Percentiles rank a stretch among this genome's conserved stretches.
Conservation (phyloP, 2,329 filamentous ascomycete species). For the Fusarium falciforme region DNA sequence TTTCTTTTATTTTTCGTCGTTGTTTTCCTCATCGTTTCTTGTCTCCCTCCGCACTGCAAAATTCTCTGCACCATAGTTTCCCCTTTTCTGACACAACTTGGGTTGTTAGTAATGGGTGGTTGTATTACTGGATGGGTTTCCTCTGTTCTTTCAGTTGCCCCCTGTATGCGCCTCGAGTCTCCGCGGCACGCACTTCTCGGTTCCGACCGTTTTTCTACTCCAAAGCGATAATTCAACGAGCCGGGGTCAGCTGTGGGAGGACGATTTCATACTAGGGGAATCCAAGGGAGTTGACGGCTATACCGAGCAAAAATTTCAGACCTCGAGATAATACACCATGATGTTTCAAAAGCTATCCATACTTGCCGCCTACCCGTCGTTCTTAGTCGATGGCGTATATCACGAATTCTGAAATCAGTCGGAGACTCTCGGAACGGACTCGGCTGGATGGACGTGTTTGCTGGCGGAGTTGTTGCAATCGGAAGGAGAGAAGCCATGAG, state of each 20-base stretch:
- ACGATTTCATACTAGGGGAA: conserved; percentile 36
- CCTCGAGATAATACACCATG: conserved; percentile 53
- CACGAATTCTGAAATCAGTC: neutral
- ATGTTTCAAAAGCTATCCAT: conserved; percentile 45
- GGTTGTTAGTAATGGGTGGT: conserved; percentile 48
- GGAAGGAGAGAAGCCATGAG: neutral
- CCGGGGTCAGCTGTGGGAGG: conserved; percentile 33
- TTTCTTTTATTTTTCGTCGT: conserved; percentile 37
- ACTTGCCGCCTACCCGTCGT: neutral
- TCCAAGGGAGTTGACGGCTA: conserved; percentile 46
- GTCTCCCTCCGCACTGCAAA: conserved; percentile 44
- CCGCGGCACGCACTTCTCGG: conserved; percentile 26
- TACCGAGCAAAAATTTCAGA: conserved; percentile 49
- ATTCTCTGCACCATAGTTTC: conserved; percentile 51
- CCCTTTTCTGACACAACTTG: conserved; percentile 44
- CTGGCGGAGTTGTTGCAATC: neutral
- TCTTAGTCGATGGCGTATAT: neutral
- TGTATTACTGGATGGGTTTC: conserved; percentile 52
- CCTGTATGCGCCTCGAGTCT: conserved; percentile 41
- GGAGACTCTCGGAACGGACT: neutral
- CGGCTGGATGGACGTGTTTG: neutral
- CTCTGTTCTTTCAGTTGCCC: conserved; percentile 45
- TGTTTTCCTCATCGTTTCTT: conserved; percentile 37
- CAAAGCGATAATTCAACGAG: conserved; percentile 34
- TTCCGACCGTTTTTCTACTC: conserved; percentile 28